phyloP scores from a whole-genome alignment of 495 filamentous ascomycete species.

The Aspergillus wentii region DNA sequence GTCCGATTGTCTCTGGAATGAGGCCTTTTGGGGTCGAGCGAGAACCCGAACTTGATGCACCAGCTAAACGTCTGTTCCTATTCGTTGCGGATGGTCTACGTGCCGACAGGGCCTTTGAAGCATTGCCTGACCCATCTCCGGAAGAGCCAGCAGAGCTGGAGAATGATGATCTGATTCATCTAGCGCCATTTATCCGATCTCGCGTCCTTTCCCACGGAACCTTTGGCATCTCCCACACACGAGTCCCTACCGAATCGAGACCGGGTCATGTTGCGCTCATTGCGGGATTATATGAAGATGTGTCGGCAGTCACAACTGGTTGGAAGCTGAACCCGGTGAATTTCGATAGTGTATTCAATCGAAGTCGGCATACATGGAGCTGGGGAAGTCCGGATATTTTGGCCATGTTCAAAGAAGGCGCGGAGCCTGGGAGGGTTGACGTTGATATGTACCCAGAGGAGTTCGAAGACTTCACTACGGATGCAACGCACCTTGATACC shows the following conservation, averaged over 20 bases:
- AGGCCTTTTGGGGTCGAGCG: conserved; percentile 67
- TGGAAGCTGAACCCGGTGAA: conserved; percentile 99
- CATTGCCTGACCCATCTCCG: conserved; percentile 83
- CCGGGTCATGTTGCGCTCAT: conserved; percentile 98
- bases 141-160: conserved; percentile 44
- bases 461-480: conserved; percentile 82
- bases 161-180: conserved; percentile 57
- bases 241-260: conserved; percentile 94
- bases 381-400: conserved; percentile 99
- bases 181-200: conserved; percentile 92
- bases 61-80: conserved; percentile 84
- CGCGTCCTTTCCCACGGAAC: conserved; percentile 86
- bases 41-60: conserved; percentile 56
- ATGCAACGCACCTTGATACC: conserved; percentile 74
- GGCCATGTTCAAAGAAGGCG: conserved; percentile 94
- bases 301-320: conserved; percentile 93
- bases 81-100: conserved; percentile 97
- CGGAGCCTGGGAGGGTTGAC: conserved; percentile 80
- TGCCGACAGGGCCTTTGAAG: conserved; percentile 97
- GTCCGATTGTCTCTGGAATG: conserved; percentile 97
- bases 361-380: conserved; percentile 94
- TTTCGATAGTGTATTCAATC: conserved; percentile 98
- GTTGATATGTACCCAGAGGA: conserved; percentile 79
- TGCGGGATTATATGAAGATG: conserved; percentile 96
- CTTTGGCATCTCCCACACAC: conserved; percentile 96